Percentiles rank a stretch among this genome's conserved stretches.
phyloP scores from a whole-genome alignment of 257 asterid genomes.

The Jasminum sambac region DNA sequence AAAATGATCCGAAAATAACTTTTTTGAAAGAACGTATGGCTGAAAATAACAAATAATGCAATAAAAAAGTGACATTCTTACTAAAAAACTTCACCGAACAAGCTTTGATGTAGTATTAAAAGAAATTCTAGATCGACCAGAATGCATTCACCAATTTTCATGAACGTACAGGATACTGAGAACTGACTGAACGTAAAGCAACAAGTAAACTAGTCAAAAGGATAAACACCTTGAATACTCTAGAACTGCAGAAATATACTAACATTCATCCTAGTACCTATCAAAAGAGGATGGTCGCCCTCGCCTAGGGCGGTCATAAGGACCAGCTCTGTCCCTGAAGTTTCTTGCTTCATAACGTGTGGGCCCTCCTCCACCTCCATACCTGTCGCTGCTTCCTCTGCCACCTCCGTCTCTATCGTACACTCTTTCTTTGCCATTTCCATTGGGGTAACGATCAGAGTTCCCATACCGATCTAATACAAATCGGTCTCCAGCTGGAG shows the following conservation, averaged over 20 bases:
- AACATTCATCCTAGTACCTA: slow-evolving; percentile 45
- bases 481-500: slow-evolving; percentile 59
- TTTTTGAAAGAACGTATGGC: too few species aligned
- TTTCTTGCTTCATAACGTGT: slow-evolving; percentile 71
- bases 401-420: slow-evolving; percentile 60
- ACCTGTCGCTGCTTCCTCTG: slow-evolving; percentile 59
- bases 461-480: slow-evolving; percentile 58
- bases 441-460: slow-evolving; percentile 66
- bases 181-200: background rate
- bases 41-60: too few species aligned
- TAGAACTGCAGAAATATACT: slow-evolving; percentile 6
- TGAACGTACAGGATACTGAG: background rate
- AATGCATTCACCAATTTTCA: background rate
- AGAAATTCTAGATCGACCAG: background rate
- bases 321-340: slow-evolving; percentile 66
- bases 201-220: background rate
- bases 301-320: slow-evolving; percentile 81
- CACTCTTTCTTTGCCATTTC: slow-evolving; percentile 65
- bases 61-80: too few species aligned
- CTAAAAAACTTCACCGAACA: too few species aligned
- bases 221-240: background rate
- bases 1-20: too few species aligned
- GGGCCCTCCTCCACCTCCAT: slow-evolving; percentile 66
- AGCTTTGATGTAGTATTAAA: background rate
- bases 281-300: slow-evolving; percentile 73